Evolutionary conservation across 2,329 filamentous ascomycete species (phyloP).

Genomic region (Colletotrichum simmondsii): DNA sequence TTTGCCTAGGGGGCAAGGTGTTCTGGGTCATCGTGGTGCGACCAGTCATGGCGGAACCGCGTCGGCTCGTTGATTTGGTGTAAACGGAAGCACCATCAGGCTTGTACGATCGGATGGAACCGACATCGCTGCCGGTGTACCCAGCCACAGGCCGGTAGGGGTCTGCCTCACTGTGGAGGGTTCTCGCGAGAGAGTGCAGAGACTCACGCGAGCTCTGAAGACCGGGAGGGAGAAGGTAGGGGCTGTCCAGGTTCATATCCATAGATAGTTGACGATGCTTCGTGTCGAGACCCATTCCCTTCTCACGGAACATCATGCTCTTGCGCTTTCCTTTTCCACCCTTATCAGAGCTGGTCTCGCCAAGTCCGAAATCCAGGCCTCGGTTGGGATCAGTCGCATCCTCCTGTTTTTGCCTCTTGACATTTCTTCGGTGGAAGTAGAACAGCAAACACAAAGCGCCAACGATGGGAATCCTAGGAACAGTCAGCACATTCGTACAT

Average conservation of each 20-base stretch:
- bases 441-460: constrained; percentile 74
- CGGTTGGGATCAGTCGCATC: constrained; percentile 89
- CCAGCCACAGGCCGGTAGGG: constrained; percentile 77
- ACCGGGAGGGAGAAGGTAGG: constrained; percentile 91
- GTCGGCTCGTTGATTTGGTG: constrained; percentile 51
- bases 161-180: constrained; percentile 80
- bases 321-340: constrained; percentile 54
- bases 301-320: constrained; percentile 61
- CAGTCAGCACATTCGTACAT: constrained; percentile 34
- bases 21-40: constrained; percentile 42
- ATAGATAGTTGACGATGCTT: constrained; percentile 71
- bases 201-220: constrained; percentile 86
- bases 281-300: constrained; percentile 46
- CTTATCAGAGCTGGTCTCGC: constrained; percentile 50
- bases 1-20: constrained; percentile 51
- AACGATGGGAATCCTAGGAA: constrained; percentile 77
- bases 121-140: constrained; percentile 67
- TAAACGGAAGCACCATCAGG: constrained; percentile 57
- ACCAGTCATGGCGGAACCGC: constrained; percentile 42
- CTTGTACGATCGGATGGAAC: constrained; percentile 65
- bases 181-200: constrained; percentile 84
- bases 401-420: constrained; percentile 77
- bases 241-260: constrained; percentile 81
- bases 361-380: constrained; percentile 92
- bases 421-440: constrained; percentile 82